Conservation (phyloP, 345 rosid genomes). For the Reutealis trisperma region DNA sequence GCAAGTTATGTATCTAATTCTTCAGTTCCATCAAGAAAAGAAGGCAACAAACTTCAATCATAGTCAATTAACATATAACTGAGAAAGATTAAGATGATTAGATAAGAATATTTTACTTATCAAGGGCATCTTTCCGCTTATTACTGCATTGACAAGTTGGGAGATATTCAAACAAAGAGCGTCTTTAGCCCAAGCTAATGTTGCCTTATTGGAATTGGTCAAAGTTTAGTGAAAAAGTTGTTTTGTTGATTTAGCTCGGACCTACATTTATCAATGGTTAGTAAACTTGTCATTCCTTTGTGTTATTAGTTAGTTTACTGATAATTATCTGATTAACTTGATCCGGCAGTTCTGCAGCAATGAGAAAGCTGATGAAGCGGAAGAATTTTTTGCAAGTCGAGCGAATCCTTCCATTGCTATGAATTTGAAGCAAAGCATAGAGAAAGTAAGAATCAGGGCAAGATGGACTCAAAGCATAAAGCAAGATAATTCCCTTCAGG, state of each 20-base stretch:
- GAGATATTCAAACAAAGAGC: no score
- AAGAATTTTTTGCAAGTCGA: constrained; percentile 31
- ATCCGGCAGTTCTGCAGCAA: constrained; percentile 43
- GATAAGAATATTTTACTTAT: neutral
- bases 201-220: no score
- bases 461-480: constrained; percentile 44
- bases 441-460: constrained; percentile 46
- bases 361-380: constrained; percentile 46
- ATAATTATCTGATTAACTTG: neutral
- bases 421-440: constrained; percentile 47
- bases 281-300: neutral
- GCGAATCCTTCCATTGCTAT: constrained; percentile 28
- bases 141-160: no score
- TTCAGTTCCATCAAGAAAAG: neutral
- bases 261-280: neutral
- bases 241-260: neutral
- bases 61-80: neutral
- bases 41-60: neutral
- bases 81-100: neutral
- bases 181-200: no score
- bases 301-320: neutral
- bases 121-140: neutral
- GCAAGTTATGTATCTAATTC: neutral
- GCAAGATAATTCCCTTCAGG: constrained; percentile 38
- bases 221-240: no score